Evolutionary conservation across 2,329 filamentous ascomycete genomes (phyloP), one percentile per base, ranked within the genome.

Genomic region (Passalora sequoiae): DNA sequence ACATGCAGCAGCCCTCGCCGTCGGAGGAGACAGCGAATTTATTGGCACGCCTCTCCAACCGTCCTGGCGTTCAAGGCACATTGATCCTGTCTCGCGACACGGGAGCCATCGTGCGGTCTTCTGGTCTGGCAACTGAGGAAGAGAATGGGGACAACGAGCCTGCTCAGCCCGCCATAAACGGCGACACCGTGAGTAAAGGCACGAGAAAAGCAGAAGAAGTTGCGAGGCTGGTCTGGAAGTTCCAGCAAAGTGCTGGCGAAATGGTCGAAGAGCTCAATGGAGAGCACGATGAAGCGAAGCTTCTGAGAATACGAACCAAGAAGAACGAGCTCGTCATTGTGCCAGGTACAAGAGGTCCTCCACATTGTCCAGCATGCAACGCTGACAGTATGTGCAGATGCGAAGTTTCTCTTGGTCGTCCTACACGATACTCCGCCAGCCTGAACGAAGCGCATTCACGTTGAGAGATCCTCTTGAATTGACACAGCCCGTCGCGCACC

Each of bases 281-380:
- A 22, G 83, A 89, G 69, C 80, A 84, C 75, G 86, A 92, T 58
- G 86, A 89, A 61, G 67, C 89, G 50, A 88, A 83, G 66, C 70
- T 92, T 36, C 66, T 92, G 39, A 75, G 86, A 50, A 62, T 94
- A 52, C 77, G 87, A 53, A 91, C 86, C n/a, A 88, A 82, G 70
- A 89, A 86, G 65, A 84, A 89, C 56, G 87, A 94, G 65, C 69
- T 92, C 50, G 83, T 92, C 46, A 86, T 92, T 59, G 83, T 91
- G 15, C 86, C 85, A 40, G 72, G 72, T 74, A 62, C 35, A 64
- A 45, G 10, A n/a, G 3, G 9, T 12, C 28, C 15, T 15, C n/a
- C 20, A 21, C 9, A 19, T 31, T 2, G 36, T n/a, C n/a, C 13
- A 10, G 15, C 15, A 9, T 17, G 13, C 30, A 19, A 38, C 7